Evolutionary conservation across 768 basidiomycete species (phyloP), one percentile per base, ranked within the genome.

Genomic region (Gelatoporia subvermispora): DNA sequence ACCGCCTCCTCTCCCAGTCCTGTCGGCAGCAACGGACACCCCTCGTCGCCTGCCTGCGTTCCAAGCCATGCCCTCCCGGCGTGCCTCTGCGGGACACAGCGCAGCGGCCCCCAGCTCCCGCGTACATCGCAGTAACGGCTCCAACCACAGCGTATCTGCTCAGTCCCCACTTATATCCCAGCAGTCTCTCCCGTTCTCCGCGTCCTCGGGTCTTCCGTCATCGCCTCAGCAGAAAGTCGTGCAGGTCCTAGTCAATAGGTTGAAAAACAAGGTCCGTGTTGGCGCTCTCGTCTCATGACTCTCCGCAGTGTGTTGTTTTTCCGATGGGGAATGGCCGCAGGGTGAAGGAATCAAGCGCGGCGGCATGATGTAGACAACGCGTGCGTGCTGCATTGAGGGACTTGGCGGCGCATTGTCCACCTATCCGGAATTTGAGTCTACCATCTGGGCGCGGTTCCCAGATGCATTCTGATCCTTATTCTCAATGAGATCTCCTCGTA

Each of bases 221-320:
- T 80, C 79, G 2, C 84, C 85, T 1, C 87, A 93, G 61, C 85
- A 89, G 68, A 90, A 84, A 73, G 80, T 90, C 45, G 82, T 93
- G 28, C 78, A 83, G 54, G 83, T 82, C 8, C 71, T 94, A 53
- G 88, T 94, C 31, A 84, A 80, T 58, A 76, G 91, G 59, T 68
- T 94, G 60, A 86, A 83, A 68, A 78, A 81, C 66, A 93, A 90
- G 79, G 92, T 87, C 45, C 35, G 72, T 61, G 18, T n/a, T 34
- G 18, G 2, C 28, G 15, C 3, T 46, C 28, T 34, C 22, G n/a
- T 28, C 34, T 22, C 35, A 24, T 8, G 18, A 25, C 11, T 25
- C 24, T 16, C 36, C 20, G 9, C 40, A 34, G 43, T 36, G 13
- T n/a, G 11, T 20, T 21, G 10, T 23, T 28, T 17, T 45, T 22